Conservation (phyloP, 371 early-diverging fungal species). For the Nematocida ausubeli region DNA sequence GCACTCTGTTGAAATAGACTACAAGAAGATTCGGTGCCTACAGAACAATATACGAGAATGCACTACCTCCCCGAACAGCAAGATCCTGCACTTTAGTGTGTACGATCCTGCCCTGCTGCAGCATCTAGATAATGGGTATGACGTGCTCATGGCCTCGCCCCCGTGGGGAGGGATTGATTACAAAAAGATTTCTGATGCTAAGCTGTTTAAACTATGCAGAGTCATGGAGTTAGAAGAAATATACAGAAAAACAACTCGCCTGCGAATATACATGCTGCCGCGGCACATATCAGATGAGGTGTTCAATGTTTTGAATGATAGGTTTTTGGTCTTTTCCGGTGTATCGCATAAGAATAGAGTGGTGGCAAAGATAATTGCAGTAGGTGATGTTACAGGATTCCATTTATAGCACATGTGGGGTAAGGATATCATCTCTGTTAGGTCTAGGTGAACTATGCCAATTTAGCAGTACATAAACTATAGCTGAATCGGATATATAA, state of each 20-base stretch:
- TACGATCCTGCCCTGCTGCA: neutral
- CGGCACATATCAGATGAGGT: neutral
- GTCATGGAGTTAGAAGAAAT: slow-evolving; percentile 29
- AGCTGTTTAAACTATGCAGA: neutral
- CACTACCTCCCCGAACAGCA: neutral
- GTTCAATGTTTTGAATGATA: neutral
- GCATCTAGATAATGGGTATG: slow-evolving; percentile 3
- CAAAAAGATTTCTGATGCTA: neutral
- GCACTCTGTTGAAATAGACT: slow-evolving; percentile 39
- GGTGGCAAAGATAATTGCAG: slow-evolving; percentile 12
- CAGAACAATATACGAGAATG: slow-evolving; percentile 28
- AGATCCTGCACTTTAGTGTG: slow-evolving; percentile 20
- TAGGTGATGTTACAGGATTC: slow-evolving; percentile 5
- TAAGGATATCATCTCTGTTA: too few relatives aligned
- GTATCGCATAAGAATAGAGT: neutral
- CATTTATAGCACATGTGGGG: too few relatives aligned
- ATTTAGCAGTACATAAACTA: neutral
- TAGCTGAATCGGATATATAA: neutral
- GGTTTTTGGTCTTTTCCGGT: slow-evolving; percentile 1
- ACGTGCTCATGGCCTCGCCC: slow-evolving; percentile 42
- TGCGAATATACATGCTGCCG: slow-evolving; percentile 44
- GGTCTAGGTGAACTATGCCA: too few relatives aligned
- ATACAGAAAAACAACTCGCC: neutral
- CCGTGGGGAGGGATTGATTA: slow-evolving; percentile 53
- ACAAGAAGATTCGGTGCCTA: slow-evolving; percentile 31